Base-by-base conservation (phyloP, 2,329 filamentous ascomycete genomes). In the Beauveria australis region DNA sequence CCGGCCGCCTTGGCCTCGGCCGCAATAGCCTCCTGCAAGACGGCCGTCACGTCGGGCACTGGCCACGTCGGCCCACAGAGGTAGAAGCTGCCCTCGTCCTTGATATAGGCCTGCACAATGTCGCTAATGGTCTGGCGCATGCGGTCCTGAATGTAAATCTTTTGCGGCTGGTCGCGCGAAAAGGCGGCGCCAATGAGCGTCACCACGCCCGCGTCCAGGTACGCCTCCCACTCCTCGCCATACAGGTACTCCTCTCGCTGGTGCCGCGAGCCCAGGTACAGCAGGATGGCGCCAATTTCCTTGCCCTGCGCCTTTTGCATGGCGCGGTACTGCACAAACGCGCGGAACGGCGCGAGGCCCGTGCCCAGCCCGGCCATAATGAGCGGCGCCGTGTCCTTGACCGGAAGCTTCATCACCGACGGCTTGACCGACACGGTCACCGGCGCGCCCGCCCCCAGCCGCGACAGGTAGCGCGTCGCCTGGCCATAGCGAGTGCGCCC, bases 301-400 rank as follows among this genome's bases (percentile, higher is more conserved):
- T 96, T 92, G 75, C 94, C 94, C 74, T 95, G 91, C n/a, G 91
- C 88, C 79, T 96, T 96, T 74, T 99, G 93, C 85, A 95, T 92
- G 54, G 94, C 94, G 61, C 94, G 93, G 79, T 99, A 94, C 78
- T 99, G 94, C 52, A 97, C 89, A 71, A 99, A 99, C 63, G 94
- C 94, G 66, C 94, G 91, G 91, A 99, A 99, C n/a, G 94, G 94
- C 1, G 94, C 94, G 24, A 99, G 87, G 71, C 94, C 94, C 0
- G 94, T 99, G 65, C 94, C 94, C n/a, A 97, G 88, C 74, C 94
- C 94, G 10, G 94, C 94, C 93, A 99, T 97, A 81, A 99, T 97
- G 72, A 99, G 87, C 46, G 94, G 94, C 53, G 93, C 91, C 43
- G 91, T 94, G 67, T 92, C 88, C 72, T 87, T 88, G 63, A 83